Percentiles rank a stretch among this genome's conserved stretches.
phyloP scores from a whole-genome alignment of 2,329 filamentous ascomycete genomes.

The Hypoxylon rubiginosum region DNA sequence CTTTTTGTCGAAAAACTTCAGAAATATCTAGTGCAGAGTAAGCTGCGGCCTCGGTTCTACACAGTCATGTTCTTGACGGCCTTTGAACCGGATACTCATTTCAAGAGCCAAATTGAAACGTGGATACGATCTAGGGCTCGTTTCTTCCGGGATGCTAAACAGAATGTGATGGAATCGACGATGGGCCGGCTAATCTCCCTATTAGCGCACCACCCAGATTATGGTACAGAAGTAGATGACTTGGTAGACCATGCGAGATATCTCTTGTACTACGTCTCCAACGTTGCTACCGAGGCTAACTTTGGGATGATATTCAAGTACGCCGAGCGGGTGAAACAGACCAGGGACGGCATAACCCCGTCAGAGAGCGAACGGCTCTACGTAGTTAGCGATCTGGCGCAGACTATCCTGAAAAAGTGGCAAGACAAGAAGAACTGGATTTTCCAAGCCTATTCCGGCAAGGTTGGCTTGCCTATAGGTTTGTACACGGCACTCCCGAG shows the following conservation, averaged over 20 bases:
- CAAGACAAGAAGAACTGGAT: slow-evolving; percentile 89
- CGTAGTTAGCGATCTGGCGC: slow-evolving; percentile 87
- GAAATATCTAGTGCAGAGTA: slow-evolving; percentile 84
- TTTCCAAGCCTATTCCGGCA: slow-evolving; percentile 85
- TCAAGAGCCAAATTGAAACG: slow-evolving; percentile 82
- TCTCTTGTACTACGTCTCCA: slow-evolving; percentile 87
- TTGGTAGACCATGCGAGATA: slow-evolving; percentile 88
- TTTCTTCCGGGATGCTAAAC: slow-evolving; percentile 70
- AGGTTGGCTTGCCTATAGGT: slow-evolving; percentile 82
- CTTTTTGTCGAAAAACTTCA: slow-evolving; percentile 88
- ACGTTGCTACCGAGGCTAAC: slow-evolving; percentile 87
- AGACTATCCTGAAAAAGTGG: slow-evolving; percentile 85
- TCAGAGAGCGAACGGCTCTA: slow-evolving; percentile 81
- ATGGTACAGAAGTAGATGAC: slow-evolving; percentile 74
- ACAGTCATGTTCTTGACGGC: slow-evolving; percentile 90
- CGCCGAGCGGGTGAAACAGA: slow-evolving; percentile 92
- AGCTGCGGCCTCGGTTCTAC: slow-evolving; percentile 83
- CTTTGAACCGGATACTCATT: slow-evolving; percentile 83
- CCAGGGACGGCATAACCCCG: slow-evolving; percentile 80
- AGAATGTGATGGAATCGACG: slow-evolving; percentile 80
- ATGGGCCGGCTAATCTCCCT: slow-evolving; percentile 88
- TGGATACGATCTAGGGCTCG: slow-evolving; percentile 89
- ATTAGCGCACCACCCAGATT: slow-evolving; percentile 94
- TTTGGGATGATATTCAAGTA: slow-evolving; percentile 91
- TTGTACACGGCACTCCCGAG: slow-evolving; percentile 82